phyloP scores from a whole-genome alignment of 2,329 filamentous ascomycete genomes.

The Pestalotiopsis sp. region DNA sequence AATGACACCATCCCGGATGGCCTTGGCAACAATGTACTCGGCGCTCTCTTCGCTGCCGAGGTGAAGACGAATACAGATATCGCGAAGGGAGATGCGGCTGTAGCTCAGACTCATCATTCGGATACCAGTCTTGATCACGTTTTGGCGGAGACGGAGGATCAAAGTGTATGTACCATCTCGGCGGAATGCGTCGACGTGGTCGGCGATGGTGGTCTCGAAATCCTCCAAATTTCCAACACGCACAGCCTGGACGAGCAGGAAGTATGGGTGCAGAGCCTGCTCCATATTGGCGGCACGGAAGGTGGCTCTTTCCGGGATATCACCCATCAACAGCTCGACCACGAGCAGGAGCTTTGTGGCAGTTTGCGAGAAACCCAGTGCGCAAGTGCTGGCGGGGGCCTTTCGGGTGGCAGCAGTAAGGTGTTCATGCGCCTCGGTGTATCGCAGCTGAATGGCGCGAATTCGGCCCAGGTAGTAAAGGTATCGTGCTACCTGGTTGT shows the following conservation, averaged over 20 bases:
- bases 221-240: conserved; percentile 95
- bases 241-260: conserved; percentile 91
- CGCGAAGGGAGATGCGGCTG: conserved; percentile 92
- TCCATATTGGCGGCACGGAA: conserved; percentile 92
- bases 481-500: conserved; percentile 97
- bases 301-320: conserved; percentile 92
- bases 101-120: conserved; percentile 99
- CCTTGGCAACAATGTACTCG: conserved; percentile 99
- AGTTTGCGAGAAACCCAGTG: conserved; percentile 92
- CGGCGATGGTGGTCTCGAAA: conserved; percentile 84
- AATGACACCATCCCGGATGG: conserved; percentile 95
- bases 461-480: conserved; percentile 97
- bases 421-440: conserved; percentile 96
- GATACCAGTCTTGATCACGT: conserved; percentile 99
- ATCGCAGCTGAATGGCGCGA: conserved; percentile 92
- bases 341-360: conserved; percentile 96
- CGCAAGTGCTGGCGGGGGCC: conserved; percentile 85
- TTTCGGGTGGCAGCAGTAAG: conserved; percentile 92
- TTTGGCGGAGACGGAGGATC: conserved; percentile 91
- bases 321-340: conserved; percentile 96
- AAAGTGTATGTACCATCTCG: conserved; percentile 94
- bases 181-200: conserved; percentile 82
- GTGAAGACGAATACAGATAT: conserved; percentile 94
- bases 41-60: conserved; percentile 95
- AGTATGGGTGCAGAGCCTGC: conserved; percentile 86